These are phyloP conservation scores for Debaryomyces sp. DNA, from an alignment of 1,139 yeast species.

Conservation along the genomic window DNA sequence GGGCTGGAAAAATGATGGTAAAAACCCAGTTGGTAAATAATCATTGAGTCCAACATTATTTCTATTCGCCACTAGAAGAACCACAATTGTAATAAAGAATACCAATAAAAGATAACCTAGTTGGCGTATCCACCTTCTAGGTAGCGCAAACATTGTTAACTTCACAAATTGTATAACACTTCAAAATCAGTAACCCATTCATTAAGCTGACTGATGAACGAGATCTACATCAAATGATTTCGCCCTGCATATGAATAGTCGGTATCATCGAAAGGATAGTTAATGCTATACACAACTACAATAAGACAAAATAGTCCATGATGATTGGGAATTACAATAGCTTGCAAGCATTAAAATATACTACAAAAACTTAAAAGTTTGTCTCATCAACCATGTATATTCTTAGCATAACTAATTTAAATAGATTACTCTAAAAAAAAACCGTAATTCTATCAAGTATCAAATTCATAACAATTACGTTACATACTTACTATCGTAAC, in stretches of 20 bases:
- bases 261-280: not conserved
- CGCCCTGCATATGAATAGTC: not conserved
- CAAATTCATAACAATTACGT: not conserved
- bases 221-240: not conserved
- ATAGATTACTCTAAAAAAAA: not conserved
- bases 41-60: slow-evolving; percentile 32
- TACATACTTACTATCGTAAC: not conserved
- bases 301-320: not conserved
- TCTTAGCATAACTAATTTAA: not conserved
- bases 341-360: not conserved
- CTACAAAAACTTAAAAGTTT: not conserved
- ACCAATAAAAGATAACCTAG: slow-evolving; percentile 22
- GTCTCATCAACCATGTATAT: not conserved
- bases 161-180: not conserved
- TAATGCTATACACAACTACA: not conserved
- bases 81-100: slow-evolving; percentile 19
- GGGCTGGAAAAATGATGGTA: slow-evolving; percentile 47
- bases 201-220: not conserved
- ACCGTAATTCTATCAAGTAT: not conserved
- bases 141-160: slow-evolving; percentile 23
- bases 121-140: slow-evolving; percentile 30
- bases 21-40: slow-evolving; percentile 31
- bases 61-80: slow-evolving; percentile 37
- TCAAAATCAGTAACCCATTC: not conserved
- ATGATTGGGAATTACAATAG: not conserved